Base-by-base conservation (phyloP, 345 rosid species). In the Noccaea caerulescens region DNA sequence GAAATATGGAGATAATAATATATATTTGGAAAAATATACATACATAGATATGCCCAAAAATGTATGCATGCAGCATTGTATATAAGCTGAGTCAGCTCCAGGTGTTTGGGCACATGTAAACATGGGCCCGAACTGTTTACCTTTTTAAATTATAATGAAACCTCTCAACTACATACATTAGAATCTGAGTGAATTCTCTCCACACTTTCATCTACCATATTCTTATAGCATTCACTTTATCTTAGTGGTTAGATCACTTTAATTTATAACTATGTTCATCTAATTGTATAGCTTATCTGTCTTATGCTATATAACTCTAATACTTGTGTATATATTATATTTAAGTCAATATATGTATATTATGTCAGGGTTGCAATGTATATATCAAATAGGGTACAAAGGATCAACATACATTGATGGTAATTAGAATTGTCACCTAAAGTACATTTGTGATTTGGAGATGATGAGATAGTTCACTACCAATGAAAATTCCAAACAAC, bases 71-170 rank as follows among this genome's bases (percentile, higher is more conserved):
- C 41, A 72, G 49, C 56, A 63, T 46, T 47, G 71, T 54, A 47
- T 39, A 11, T 16, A 16, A 30, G 68, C 68, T 75, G 78, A 68
- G 63, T 75, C 73, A 68, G 68, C 34, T 75, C 78, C 78, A 68
- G 63, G 63, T 75, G 69, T 68, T 45, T 59, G 27, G 49, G 49
- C 73, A 67, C 73, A 74, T 59, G 68, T 74, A 66, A 58, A 33
- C 77, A 73, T 57, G 72, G 34, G 53, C 60, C 60, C 14, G 10
- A 13, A 16, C 72, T 64, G 27, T 58, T 57, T 25, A 11, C 34
- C 13, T 12, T 25, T 60, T 50, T 64, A 16, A 20, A 23, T 25
- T 25, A 25, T 25, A 25, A 25, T 25, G 27, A 30, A 34, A 55
- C 72, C n/a, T 6, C 57, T 45, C 55, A 34, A 34, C 56, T 20